phyloP scores from a whole-genome alignment of 1,284 basidiomycete species.

The Coriolopsis trogii region DNA sequence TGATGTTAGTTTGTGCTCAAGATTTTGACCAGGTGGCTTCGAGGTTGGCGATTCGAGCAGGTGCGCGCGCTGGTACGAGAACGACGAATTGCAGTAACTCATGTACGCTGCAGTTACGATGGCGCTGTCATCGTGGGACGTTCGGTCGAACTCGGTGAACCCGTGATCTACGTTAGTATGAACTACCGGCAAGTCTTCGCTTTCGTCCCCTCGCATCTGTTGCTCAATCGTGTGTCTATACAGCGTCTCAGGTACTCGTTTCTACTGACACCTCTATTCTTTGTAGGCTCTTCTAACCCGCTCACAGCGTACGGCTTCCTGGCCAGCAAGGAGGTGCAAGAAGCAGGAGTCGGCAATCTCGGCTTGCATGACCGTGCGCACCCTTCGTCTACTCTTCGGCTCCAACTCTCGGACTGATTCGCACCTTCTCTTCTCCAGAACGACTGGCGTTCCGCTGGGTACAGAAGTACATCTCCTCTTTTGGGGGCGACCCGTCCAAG shows the following conservation, averaged over 20 bases:
- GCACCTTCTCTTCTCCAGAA: conserved; percentile 10
- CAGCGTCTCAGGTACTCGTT: neutral
- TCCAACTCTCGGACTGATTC: neutral
- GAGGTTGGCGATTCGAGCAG: too few species aligned
- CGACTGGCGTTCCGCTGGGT: conserved; percentile 37
- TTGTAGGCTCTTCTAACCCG: neutral
- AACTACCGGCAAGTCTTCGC: conserved; percentile 13
- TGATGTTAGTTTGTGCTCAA: too few species aligned
- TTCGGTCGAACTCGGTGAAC: conserved; percentile 26
- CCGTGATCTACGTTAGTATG: conserved; percentile 23
- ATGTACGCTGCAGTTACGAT: too few species aligned
- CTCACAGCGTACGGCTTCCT: conserved; percentile 3
- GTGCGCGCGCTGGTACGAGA: too few species aligned
- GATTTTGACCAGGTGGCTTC: too few species aligned
- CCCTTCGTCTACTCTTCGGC: neutral
- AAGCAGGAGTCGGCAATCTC: conserved; percentile 55
- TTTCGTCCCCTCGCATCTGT: too few species aligned
- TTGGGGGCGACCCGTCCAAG: conserved; percentile 63
- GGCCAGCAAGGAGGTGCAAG: conserved; percentile 46
- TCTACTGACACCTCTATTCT: neutral
- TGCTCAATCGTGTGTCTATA: too few species aligned
- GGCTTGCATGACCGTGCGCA: conserved; percentile 55
- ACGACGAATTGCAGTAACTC: too few species aligned
- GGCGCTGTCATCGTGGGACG: too few species aligned
- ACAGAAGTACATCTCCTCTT: conserved; percentile 60